Conservation (phyloP, 139 green algal species). For the Chlorella sp. region DNA sequence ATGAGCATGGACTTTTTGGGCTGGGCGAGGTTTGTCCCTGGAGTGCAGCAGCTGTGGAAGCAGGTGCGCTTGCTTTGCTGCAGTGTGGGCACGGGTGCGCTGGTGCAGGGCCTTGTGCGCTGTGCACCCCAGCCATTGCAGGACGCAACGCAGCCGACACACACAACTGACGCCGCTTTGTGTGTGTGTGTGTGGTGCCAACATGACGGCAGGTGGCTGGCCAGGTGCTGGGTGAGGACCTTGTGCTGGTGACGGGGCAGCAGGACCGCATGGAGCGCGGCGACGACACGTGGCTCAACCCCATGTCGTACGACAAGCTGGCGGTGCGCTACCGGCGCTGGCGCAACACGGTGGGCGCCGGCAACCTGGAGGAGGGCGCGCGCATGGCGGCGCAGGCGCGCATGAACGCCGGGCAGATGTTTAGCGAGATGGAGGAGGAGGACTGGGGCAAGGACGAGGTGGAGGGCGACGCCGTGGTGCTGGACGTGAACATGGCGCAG, state of each 20-base stretch:
- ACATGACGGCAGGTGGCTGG: slow-evolving; percentile 11
- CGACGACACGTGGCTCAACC: slow-evolving; percentile 84
- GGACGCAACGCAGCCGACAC: too few species aligned
- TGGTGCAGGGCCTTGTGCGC: too few species aligned
- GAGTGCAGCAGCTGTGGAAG: slow-evolving; percentile 85
- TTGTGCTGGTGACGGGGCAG: slow-evolving; percentile 92
- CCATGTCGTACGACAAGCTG: slow-evolving; percentile 97
- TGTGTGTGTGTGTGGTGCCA: too few species aligned
- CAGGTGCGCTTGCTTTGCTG: slow-evolving; percentile 17
- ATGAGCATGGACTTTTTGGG: slow-evolving; percentile 95
- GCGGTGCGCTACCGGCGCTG: slow-evolving; percentile 92
- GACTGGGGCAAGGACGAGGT: too few species aligned
- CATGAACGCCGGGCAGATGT: slow-evolving; percentile 38
- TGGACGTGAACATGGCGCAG: too few species aligned
- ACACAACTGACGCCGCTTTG: too few species aligned
- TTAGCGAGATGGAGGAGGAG: slow-evolving; percentile 13
- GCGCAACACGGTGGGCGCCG: slow-evolving; percentile 60
- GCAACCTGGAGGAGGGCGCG: slow-evolving; percentile 3
- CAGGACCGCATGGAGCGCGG: slow-evolving; percentile 87
- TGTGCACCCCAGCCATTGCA: too few species aligned
- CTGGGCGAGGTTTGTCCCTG: slow-evolving; percentile 80
- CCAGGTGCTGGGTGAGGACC: slow-evolving; percentile 95
- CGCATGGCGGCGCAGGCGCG: background rate
- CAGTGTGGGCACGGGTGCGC: too few species aligned
- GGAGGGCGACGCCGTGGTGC: too few species aligned